Evolutionary conservation across 441 rosid species (phyloP), one percentile per base, ranked within the genome.

Genomic region (Rhodomyrtus psidioides): DNA sequence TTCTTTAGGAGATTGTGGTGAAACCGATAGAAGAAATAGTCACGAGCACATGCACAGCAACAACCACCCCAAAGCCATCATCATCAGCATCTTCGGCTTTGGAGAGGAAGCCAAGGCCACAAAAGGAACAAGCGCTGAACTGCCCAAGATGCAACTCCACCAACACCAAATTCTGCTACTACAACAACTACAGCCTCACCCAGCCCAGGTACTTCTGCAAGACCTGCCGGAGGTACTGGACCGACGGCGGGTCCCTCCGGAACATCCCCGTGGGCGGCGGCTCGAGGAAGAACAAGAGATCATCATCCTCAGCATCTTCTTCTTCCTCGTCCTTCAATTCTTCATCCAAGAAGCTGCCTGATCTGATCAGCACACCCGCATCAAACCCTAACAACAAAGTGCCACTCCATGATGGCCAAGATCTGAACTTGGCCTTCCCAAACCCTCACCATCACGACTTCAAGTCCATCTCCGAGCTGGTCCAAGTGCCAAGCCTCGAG

Each of bases 231-330:
- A 93, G 99, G 91, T 97, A 97, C 70, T 97, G 99, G 99, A 97
- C 99, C 53, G 95, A 94, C 87, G 99, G 99, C 54, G 99, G 99
- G 5, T 95, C 98, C 55, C 94, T 96, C 4, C 89, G 98, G 74
- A 97, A 94, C 87, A 96, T 97, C 85, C 99, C 99, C n/a, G 95
- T 97, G 39, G 99, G 99, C 8, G 98, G 99, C 21, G 98, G 95
- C 76, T 89, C 97, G 60, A 88, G 99, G 82, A 96, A 96, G 96
- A 97, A 95, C 92, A 96, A 93, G 89, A 90, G 97, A 89, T 90
- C 96, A 30, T 86, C 94, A 15, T 74, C 86, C 16, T 75, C 84
- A 12, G 82, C 87, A 13, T 82, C 83, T 24, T 82, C 83, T 51
- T 28, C 59, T 55, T 82, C 83, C 83, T 82, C 83, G 60, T 82